phyloP scores from a whole-genome alignment of 345 rosid genomes.

The Eucalyptus marginata region DNA sequence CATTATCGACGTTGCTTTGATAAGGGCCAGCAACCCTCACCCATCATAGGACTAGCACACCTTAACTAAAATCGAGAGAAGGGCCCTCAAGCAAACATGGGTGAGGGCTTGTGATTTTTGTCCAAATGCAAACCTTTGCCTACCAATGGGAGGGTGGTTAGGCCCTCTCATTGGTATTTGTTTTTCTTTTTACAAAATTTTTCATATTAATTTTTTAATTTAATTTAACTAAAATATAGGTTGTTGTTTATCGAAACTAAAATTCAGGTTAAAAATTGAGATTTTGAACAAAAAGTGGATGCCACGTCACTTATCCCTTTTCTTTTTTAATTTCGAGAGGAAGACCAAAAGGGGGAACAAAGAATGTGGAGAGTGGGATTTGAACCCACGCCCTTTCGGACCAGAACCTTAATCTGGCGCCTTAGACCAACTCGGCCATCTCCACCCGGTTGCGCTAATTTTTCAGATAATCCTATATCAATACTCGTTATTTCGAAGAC shows the following conservation, averaged over 20 bases:
- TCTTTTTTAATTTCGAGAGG: neutral
- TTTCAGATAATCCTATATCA: rapidly evolving
- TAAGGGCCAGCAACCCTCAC: neutral
- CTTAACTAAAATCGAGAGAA: no score
- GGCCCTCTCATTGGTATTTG: no score
- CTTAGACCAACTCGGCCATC: constrained; percentile 99
- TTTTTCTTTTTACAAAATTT: no score
- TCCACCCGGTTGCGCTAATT: constrained; percentile 4
- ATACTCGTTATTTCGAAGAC: rapidly evolving
- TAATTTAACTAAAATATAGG: neutral
- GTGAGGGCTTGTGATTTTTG: no score
- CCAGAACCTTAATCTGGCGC: constrained; percentile 99
- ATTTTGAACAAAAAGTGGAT: neutral
- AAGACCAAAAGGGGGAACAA: neutral
- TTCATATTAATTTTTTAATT: no score
- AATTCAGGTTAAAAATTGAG: neutral
- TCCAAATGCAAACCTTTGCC: no score
- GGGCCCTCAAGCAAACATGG: no score
- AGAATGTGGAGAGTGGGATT: constrained; percentile 58
- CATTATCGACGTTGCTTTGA: no score
- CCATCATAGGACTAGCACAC: no score
- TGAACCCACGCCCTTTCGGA: constrained; percentile 99
- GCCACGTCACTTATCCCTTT: neutral
- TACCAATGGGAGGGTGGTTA: no score
- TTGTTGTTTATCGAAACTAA: neutral